Percentiles rank a stretch among this genome's conserved stretches.
phyloP scores from a whole-genome alignment of 2,329 filamentous ascomycete species.

The Alternaria viburni region DNA sequence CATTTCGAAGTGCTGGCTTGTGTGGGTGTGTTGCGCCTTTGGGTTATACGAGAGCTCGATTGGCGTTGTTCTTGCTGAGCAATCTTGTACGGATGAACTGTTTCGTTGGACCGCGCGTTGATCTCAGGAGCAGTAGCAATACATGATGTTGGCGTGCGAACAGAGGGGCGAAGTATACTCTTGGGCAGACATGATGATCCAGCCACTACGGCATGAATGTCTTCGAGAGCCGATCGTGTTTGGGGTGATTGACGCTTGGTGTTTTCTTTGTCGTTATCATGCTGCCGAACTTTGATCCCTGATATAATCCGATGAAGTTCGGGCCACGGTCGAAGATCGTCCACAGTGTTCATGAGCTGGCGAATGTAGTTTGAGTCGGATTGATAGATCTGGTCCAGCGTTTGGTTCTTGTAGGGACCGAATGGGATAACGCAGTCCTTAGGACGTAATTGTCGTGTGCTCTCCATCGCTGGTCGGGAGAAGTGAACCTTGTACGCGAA shows the following conservation, averaged over 20 bases:
- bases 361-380: background rate
- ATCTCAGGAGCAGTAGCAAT: background rate
- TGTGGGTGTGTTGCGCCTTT: background rate
- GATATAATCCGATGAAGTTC: background rate
- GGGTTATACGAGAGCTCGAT: background rate
- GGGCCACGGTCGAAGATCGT: background rate
- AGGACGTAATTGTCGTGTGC: background rate
- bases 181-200: background rate
- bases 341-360: background rate
- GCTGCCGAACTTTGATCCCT: background rate
- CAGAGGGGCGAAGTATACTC: background rate
- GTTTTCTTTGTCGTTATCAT: background rate
- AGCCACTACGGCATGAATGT: background rate
- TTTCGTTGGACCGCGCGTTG: background rate
- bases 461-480: background rate
- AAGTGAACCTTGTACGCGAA: background rate
- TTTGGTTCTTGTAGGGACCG: background rate
- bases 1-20: background rate
- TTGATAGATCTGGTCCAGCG: background rate
- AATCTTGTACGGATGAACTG: background rate
- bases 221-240: background rate
- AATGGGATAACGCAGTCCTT: background rate
- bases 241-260: background rate
- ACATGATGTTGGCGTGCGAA: background rate
- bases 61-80: background rate